phyloP scores from a whole-genome alignment of 140 eudicot species.

The Stevia rebaudiana region DNA sequence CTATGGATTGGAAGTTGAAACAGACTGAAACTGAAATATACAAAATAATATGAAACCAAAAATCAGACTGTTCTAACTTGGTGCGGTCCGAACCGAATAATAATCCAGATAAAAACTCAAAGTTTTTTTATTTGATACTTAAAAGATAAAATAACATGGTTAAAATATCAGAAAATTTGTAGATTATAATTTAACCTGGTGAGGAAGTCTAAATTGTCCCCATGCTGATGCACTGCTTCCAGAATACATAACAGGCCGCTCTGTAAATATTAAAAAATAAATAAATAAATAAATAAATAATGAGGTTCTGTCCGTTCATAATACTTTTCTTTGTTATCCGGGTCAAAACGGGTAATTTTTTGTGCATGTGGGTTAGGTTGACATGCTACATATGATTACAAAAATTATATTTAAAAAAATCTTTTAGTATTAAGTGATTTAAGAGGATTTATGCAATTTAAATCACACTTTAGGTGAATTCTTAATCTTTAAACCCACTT shows the following conservation, averaged over 20 bases:
- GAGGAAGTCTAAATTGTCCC: constrained; percentile 82
- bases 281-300: neutral
- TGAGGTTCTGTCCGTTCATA: neutral
- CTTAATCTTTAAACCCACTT: neutral
- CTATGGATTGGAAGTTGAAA: neutral
- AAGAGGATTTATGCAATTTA: neutral
- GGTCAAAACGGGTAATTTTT: neutral
- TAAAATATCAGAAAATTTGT: neutral
- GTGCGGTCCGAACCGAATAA: neutral
- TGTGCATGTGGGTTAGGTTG: neutral
- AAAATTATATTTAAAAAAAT: neutral
- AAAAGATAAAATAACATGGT: neutral
- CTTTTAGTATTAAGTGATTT: neutral
- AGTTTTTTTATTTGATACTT: neutral
- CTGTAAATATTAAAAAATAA: constrained; percentile 34
- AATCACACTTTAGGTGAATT: neutral
- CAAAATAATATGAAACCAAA: neutral
- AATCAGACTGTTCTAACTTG: neutral
- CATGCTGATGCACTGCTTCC: constrained; percentile 66
- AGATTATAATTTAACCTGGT: constrained; percentile 42
- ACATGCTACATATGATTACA: neutral
- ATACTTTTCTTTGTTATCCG: neutral
- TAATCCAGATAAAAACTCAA: neutral
- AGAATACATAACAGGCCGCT: constrained; percentile 65
- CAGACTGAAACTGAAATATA: neutral